phyloP scores from a whole-genome alignment of 2,329 filamentous ascomycete genomes.

The Aspergillus pseudonomiae region DNA sequence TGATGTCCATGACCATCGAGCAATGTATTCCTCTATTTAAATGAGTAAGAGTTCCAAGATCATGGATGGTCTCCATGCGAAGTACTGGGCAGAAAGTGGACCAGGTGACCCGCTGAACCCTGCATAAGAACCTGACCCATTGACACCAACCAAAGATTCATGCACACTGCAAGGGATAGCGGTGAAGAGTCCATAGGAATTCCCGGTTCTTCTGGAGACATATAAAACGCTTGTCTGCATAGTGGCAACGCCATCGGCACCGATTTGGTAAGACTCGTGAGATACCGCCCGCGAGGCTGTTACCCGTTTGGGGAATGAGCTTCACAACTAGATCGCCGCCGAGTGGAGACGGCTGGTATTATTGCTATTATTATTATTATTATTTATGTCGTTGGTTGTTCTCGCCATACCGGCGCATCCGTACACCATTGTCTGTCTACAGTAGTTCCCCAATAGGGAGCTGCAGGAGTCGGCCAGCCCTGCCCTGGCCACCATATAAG shows the following conservation, averaged over 20 bases:
- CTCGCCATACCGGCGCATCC: too few relatives aligned
- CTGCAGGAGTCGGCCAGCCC: background rate
- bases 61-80: conserved; percentile 47
- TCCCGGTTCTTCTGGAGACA: too few relatives aligned
- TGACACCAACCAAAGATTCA: conserved; percentile 37
- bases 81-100: conserved; percentile 40
- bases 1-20: conserved; percentile 48
- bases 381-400: background rate
- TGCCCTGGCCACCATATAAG: background rate
- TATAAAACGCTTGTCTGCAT: background rate
- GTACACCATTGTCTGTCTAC: background rate
- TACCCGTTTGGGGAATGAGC: background rate
- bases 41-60: conserved; percentile 46
- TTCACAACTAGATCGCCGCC: background rate
- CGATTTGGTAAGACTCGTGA: background rate
- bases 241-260: background rate
- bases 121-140: conserved; percentile 49
- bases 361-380: too few relatives aligned
- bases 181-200: background rate
- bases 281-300: background rate
- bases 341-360: background rate
- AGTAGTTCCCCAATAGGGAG: background rate
- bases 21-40: conserved; percentile 51
- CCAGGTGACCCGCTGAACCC: conserved; percentile 43
- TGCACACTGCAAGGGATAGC: background rate